phyloP scores from a whole-genome alignment of 2,329 filamentous ascomycete genomes.

The Aspergillus pseudonomiae region DNA sequence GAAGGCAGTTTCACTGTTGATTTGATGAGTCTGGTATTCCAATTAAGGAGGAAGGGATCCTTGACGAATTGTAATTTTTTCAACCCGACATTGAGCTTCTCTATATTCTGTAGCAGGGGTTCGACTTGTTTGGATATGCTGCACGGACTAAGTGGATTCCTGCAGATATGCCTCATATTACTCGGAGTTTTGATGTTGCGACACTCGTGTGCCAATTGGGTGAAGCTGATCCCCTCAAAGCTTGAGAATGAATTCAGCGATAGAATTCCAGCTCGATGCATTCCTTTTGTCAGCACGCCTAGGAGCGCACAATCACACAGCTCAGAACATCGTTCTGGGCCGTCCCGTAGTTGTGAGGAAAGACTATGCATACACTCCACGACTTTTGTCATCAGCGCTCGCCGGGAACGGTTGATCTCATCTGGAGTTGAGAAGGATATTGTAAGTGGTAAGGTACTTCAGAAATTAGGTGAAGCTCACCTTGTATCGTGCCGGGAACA shows the following conservation, averaged over 20 bases:
- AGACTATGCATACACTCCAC: neutral
- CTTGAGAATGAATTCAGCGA: fast-evolving
- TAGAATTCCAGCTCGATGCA: neutral
- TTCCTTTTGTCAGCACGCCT: neutral
- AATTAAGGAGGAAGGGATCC: neutral
- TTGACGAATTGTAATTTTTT: neutral
- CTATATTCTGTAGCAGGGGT: neutral
- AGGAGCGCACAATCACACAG: neutral
- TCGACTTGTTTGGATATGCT: fast-evolving
- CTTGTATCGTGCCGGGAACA: neutral
- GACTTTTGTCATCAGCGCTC: neutral
- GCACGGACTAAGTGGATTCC: fast-evolving
- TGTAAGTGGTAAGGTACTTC: fast-evolving
- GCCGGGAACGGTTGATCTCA: neutral
- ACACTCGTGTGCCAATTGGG: neutral
- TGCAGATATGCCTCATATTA: no score
- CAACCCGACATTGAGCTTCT: neutral
- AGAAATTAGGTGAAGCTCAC: neutral
- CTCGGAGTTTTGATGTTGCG: neutral
- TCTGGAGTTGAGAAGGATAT: neutral
- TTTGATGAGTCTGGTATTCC: no score
- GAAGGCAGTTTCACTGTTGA: no score
- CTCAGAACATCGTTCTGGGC: neutral
- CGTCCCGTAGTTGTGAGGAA: neutral
- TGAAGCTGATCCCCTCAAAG: neutral